Conservation (phyloP, 2,329 filamentous ascomycete species). For the Leptoxyphium fumago region DNA sequence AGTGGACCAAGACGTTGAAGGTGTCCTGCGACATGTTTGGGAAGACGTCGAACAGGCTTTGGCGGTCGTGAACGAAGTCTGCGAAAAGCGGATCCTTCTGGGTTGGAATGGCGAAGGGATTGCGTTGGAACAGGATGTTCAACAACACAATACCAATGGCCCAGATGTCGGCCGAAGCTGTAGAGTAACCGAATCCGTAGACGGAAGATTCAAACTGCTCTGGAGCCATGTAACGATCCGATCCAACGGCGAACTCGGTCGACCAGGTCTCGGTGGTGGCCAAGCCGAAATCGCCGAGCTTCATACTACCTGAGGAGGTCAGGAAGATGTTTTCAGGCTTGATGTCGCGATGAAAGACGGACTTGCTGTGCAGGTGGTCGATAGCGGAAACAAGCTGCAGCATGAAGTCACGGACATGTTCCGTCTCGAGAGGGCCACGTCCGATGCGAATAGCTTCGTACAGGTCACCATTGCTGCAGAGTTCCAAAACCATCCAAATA, state of each 20-base stretch:
- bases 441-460: conserved; percentile 92
- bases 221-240: conserved; percentile 97
- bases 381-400: conserved; percentile 81
- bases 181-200: conserved; percentile 62
- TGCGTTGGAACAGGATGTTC: conserved; percentile 92
- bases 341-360: conserved; percentile 93
- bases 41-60: conserved; percentile 95
- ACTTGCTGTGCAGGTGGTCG: conserved; percentile 77
- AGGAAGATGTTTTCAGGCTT: conserved; percentile 99
- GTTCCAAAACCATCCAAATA: conserved; percentile 85
- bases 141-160: conserved; percentile 91
- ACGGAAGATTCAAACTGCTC: conserved; percentile 89
- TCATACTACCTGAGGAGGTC: conserved; percentile 72
- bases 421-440: conserved; percentile 80
- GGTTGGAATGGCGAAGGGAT: conserved; percentile 84
- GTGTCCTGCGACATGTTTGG: conserved; percentile 98
- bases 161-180: conserved; percentile 90
- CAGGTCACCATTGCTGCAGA: conserved; percentile 84
- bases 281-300: conserved; percentile 91
- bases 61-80: conserved; percentile 85
- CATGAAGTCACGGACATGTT: conserved; percentile 97
- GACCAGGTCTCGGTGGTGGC: conserved; percentile 84
- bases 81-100: conserved; percentile 84
- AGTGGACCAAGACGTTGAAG: conserved; percentile 81
- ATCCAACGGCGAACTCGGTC: conserved; percentile 83